A percentile compares a stretch with the other conserved stretches of the same genome.
phyloP scores from a whole-genome alignment of 306 rosid species.

The Erythrophleum fordii region DNA sequence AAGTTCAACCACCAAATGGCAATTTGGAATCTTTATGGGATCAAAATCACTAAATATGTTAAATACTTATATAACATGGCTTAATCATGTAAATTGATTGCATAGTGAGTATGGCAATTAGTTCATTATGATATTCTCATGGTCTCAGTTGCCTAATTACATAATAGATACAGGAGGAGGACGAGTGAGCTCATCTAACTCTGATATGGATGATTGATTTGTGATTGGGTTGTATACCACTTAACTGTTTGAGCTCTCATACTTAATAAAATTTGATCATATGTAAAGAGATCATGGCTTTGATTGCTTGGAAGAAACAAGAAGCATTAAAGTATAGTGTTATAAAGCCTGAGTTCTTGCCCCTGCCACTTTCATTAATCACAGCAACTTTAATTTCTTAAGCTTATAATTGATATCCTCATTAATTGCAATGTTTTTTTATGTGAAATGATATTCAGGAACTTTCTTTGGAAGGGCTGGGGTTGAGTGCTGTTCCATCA shows the following conservation, averaged over 20 bases:
- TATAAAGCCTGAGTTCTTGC: neutral
- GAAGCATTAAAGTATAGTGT: no score
- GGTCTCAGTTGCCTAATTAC: constrained; percentile 26
- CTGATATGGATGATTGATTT: neutral
- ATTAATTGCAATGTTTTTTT: constrained; percentile 25
- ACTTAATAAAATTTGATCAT: neutral
- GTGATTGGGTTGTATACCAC: neutral
- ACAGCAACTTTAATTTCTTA: constrained; percentile 22
- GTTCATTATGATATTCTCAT: constrained; percentile 2
- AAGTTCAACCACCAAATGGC: neutral
- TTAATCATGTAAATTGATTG: constrained; percentile 33
- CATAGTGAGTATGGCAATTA: constrained; percentile 15
- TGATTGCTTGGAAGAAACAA: neutral
- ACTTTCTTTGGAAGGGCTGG: constrained; percentile 79
- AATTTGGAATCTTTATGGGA: constrained; percentile 8
- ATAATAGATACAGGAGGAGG: constrained; percentile 8
- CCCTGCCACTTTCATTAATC: neutral
- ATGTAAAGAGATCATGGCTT: neutral
- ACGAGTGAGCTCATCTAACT: constrained; percentile 7
- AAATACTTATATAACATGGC: constrained; percentile 8
- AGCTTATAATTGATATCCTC: constrained; percentile 13
- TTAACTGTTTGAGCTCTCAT: neutral
- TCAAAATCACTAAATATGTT: constrained; percentile 14
- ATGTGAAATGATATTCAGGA: constrained; percentile 59
- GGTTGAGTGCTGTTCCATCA: constrained; percentile 76